phyloP scores from a whole-genome alignment of 148 eudicot genomes.

The Chenopodium suecicum region DNA sequence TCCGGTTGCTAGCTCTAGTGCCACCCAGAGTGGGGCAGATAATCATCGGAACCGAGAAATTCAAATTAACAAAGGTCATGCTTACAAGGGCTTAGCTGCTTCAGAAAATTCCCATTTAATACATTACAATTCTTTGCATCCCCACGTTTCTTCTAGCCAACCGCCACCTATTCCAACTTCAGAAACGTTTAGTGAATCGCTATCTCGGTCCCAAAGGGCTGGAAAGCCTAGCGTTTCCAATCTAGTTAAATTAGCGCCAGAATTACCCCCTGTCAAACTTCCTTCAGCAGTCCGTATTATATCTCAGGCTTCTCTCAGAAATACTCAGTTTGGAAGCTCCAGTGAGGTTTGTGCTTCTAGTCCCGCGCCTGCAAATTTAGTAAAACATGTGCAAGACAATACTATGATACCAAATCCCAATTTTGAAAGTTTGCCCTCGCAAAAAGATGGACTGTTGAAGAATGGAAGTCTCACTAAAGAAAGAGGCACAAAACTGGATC shows the following conservation, averaged over 20 bases:
- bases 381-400: conserved; percentile 24
- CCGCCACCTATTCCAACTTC: conserved; percentile 26
- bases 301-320: conserved; percentile 68
- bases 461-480: conserved; percentile 35
- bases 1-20: conserved; percentile 27
- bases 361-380: conserved; percentile 29
- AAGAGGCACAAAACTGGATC: conserved; percentile 45
- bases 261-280: conserved; percentile 95
- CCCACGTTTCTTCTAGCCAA: conserved; percentile 23
- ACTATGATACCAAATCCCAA: conserved; percentile 20
- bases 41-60: conserved; percentile 32
- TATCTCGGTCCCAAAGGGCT: conserved; percentile 39
- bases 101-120: conserved; percentile 26
- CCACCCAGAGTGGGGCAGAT: conserved; percentile 25
- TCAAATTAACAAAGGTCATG: conserved; percentile 27
- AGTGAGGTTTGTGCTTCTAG: conserved; percentile 29
- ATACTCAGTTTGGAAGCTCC: conserved; percentile 45
- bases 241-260: conserved; percentile 83
- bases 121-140: conserved; percentile 22
- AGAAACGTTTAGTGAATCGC: conserved; percentile 37
- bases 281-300: conserved; percentile 90
- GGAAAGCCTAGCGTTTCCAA: conserved; percentile 47
- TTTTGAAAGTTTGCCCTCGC: conserved; percentile 27
- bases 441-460: conserved; percentile 28
- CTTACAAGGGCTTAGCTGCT: conserved; percentile 28